Conservation (phyloP, 495 filamentous ascomycete genomes). For the Xylaria curta region DNA sequence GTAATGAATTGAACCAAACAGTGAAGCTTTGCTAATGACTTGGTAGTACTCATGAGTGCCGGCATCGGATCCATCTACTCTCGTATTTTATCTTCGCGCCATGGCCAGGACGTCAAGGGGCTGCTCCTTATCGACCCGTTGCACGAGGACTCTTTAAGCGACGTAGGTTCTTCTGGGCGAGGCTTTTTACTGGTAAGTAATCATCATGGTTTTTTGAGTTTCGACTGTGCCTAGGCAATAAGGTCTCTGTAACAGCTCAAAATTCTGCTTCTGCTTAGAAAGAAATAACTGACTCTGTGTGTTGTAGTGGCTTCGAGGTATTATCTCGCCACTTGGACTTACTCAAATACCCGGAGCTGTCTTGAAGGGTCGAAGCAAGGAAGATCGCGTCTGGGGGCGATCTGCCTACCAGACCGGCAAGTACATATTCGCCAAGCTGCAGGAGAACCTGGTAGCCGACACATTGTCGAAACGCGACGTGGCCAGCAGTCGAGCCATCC, state of each 20-base stretch:
- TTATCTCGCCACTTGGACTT: constrained; percentile 86
- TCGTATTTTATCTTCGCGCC: constrained; percentile 85
- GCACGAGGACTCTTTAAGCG: constrained; percentile 80
- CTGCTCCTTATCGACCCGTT: constrained; percentile 85
- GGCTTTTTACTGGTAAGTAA: constrained; percentile 70
- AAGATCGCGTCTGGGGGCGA: constrained; percentile 82
- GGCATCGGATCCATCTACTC: constrained; percentile 85
- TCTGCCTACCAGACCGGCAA: constrained; percentile 79
- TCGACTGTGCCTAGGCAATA: neutral
- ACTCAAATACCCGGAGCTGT: constrained; percentile 77
- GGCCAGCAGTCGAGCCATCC: constrained; percentile 74
- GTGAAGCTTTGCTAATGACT: constrained; percentile 21
- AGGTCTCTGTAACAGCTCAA: too few species aligned
- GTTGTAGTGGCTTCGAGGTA: constrained; percentile 72
- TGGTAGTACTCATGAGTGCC: constrained; percentile 58
- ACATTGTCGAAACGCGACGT: constrained; percentile 84
- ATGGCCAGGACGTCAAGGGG: constrained; percentile 72
- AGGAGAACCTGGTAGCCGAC: constrained; percentile 88
- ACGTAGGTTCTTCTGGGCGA: constrained; percentile 67
- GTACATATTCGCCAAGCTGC: constrained; percentile 85
- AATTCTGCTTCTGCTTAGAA: neutral
- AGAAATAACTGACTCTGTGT: neutral
- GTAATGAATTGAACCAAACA: constrained; percentile 58
- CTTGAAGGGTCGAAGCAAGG: constrained; percentile 76
- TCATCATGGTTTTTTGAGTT: neutral